A percentile compares a stretch with the other conserved stretches of the same genome.
Conservation (phyloP, 192 early-diverging fungal species). For the Chytriomyces confervae region DNA sequence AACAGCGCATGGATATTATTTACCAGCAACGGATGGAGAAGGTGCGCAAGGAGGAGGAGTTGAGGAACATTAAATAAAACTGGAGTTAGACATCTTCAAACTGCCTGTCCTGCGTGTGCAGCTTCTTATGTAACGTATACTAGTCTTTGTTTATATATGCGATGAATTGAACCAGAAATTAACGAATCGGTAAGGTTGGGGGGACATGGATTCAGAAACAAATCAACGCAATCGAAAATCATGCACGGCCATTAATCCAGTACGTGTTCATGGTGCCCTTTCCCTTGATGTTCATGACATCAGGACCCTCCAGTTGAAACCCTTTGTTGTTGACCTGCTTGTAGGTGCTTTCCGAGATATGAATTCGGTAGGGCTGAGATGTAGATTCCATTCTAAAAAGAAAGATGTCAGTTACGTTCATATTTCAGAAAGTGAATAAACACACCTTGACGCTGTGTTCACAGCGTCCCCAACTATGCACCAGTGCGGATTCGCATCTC, state of each 20-base stretch:
- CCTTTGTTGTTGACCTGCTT: constrained; percentile 12
- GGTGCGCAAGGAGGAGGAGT: constrained; percentile 45
- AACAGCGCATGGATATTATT: constrained; percentile 14
- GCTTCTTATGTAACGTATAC: too few relatives aligned
- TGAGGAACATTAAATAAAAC: neutral
- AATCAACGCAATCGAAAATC: neutral
- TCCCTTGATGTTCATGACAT: constrained; percentile 6
- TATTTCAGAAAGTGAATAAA: neutral
- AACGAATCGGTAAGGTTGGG: too few relatives aligned
- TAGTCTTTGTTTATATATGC: too few relatives aligned
- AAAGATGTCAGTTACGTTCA: too few relatives aligned
- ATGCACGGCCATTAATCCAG: neutral
- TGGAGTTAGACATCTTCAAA: too few relatives aligned
- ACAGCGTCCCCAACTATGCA: constrained; percentile 55
- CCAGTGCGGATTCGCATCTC: constrained; percentile 49
- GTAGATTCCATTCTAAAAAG: constrained; percentile 46
- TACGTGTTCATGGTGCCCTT: constrained; percentile 16
- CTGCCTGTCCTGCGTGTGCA: too few relatives aligned
- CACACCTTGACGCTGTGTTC: constrained; percentile 49
- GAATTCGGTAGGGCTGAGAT: constrained; percentile 44
- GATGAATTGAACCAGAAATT: too few relatives aligned
- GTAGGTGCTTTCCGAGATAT: constrained; percentile 50
- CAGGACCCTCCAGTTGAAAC: neutral
- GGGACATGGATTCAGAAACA: neutral
- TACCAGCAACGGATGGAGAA: constrained; percentile 15